Conservation (phyloP, 352 stramenopile species). For the Phytophthora pini region DNA sequence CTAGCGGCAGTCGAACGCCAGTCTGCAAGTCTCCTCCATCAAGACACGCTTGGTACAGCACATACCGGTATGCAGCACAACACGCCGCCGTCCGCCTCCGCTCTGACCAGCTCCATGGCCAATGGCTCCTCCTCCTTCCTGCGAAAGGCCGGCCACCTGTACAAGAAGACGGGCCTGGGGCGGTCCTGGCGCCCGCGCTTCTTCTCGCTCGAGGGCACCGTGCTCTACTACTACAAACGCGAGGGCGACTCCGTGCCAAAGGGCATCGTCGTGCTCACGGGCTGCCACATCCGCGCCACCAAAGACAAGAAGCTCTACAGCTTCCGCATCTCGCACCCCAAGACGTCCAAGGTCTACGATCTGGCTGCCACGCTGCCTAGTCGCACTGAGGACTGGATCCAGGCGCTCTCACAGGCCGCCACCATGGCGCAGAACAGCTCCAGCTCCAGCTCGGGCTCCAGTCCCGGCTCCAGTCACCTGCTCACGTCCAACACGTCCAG, state of each 20-base stretch:
- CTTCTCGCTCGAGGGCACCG: constrained; percentile 68
- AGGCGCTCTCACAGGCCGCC: constrained; percentile 50
- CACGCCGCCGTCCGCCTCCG: constrained; percentile 17
- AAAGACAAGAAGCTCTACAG: constrained; percentile 77
- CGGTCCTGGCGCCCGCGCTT: constrained; percentile 70
- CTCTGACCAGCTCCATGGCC: not conserved
- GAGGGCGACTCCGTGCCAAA: constrained; percentile 65
- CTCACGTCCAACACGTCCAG: constrained; percentile 23
- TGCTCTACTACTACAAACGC: constrained; percentile 82
- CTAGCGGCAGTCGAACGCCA: constrained; percentile 3
- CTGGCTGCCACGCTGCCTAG: constrained; percentile 62
- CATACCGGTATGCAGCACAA: not conserved
- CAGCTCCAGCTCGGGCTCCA: constrained; percentile 20
- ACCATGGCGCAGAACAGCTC: constrained; percentile 26
- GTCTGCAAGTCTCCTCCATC: constrained; percentile 21
- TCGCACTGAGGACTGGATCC: constrained; percentile 67
- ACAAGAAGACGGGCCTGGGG: constrained; percentile 68
- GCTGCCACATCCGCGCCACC: constrained; percentile 56
- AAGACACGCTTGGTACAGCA: not conserved
- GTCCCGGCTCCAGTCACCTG: not conserved
- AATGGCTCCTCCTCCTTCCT: constrained; percentile 28
- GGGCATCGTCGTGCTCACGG: constrained; percentile 72
- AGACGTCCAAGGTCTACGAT: constrained; percentile 75
- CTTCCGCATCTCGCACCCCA: constrained; percentile 77
- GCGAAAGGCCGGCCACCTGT: constrained; percentile 65